phyloP scores from a whole-genome alignment of 2,329 filamentous ascomycete species.

The Exophiala sp. region DNA sequence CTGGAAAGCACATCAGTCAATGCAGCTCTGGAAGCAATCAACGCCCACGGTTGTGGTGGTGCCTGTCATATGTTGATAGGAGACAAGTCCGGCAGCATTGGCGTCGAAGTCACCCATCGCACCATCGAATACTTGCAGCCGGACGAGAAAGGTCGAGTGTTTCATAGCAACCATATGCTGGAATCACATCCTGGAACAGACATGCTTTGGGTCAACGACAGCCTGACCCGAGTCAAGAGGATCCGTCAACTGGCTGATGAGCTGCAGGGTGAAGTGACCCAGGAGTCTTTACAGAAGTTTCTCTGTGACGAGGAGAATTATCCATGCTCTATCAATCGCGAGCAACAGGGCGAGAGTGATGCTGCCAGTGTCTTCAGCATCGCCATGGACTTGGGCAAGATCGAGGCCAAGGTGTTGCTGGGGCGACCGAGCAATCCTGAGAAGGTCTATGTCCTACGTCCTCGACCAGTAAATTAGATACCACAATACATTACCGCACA shows the following conservation, averaged over 20 bases:
- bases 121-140: constrained; percentile 31
- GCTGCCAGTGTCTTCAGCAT: constrained; percentile 7
- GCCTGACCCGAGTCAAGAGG: constrained; percentile 29
- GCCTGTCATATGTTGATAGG: constrained; percentile 51
- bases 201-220: constrained; percentile 17
- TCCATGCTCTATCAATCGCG: constrained; percentile 6
- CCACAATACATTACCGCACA: neutral
- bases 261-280: constrained; percentile 15
- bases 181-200: constrained; percentile 16
- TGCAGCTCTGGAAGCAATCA: constrained; percentile 47
- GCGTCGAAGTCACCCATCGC: constrained; percentile 43
- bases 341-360: constrained; percentile 3
- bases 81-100: constrained; percentile 41
- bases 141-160: constrained; percentile 34
- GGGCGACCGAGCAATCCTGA: constrained; percentile 4
- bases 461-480: neutral
- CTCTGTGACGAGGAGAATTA: constrained; percentile 9
- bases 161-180: constrained; percentile 44
- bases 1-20: constrained; percentile 42
- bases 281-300: constrained; percentile 1
- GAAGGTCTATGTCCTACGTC: neutral
- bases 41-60: constrained; percentile 44
- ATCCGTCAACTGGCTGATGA: constrained; percentile 28
- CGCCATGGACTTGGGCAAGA: constrained; percentile 1
- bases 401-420: constrained; percentile 3